Evolutionary conservation across 228 moss, liverwort and hornwort species (phyloP).

Genomic region (Sphagnum fallax): DNA sequence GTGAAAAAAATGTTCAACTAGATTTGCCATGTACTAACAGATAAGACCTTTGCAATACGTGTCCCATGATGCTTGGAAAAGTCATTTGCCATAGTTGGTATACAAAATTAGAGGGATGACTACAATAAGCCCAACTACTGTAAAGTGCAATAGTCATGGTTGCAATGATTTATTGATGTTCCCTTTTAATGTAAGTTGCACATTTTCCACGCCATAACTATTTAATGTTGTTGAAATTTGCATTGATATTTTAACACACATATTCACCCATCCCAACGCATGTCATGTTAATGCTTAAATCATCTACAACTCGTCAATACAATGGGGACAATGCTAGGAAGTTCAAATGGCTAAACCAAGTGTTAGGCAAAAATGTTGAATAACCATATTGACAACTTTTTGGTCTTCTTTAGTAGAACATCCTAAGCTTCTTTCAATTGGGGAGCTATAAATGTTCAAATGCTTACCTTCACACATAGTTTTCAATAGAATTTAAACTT

Average conservation of each 20-base stretch:
- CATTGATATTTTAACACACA: slow-evolving; percentile 54
- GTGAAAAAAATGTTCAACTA: too few relatives aligned
- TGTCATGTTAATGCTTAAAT: neutral
- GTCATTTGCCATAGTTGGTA: slow-evolving; percentile 31
- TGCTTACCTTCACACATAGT: slow-evolving; percentile 63
- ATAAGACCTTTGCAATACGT: too few relatives aligned
- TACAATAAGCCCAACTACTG: slow-evolving; percentile 71
- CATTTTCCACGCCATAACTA: slow-evolving; percentile 46
- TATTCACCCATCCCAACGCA: neutral
- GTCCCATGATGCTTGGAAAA: neutral
- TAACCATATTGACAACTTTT: slow-evolving; percentile 45
- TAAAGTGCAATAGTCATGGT: slow-evolving; percentile 86
- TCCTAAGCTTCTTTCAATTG: slow-evolving; percentile 84
- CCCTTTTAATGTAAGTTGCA: slow-evolving; percentile 82
- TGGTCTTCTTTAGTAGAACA: slow-evolving; percentile 59
- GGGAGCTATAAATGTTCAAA: slow-evolving; percentile 89
- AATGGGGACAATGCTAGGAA: neutral
- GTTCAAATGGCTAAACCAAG: neutral
- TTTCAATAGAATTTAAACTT: slow-evolving; percentile 13
- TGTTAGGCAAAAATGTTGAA: neutral
- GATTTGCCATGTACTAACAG: too few relatives aligned
- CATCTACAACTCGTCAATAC: too few relatives aligned
- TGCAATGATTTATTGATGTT: slow-evolving; percentile 88
- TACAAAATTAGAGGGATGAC: slow-evolving; percentile 26
- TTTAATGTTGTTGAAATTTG: slow-evolving; percentile 59